Evolutionary conservation across 106 monocot genomes (phyloP).

Genomic region (Dendrobium chrysotoxum): DNA sequence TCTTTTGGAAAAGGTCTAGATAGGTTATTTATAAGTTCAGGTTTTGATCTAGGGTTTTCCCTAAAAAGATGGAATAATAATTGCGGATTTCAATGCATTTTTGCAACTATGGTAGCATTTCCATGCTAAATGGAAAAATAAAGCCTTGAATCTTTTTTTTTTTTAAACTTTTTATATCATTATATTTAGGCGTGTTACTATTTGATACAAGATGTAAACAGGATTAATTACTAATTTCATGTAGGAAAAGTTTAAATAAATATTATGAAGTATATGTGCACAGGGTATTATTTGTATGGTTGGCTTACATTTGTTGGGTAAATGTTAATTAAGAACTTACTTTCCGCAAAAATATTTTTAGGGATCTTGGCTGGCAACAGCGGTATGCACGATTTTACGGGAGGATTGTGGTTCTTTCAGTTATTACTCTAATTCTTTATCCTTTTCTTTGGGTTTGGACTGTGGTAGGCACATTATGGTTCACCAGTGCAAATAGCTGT

Average conservation of each 20-base stretch:
- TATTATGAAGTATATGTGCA: background rate
- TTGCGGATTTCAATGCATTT: background rate
- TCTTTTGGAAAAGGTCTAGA: too few species aligned
- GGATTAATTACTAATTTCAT: background rate
- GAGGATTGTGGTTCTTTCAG: constrained; percentile 76
- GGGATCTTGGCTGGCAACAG: constrained; percentile 98
- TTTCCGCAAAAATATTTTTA: constrained; percentile 12
- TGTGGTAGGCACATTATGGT: constrained; percentile 92
- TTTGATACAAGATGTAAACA: background rate
- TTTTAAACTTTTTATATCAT: background rate
- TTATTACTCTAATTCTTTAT: constrained; percentile 80
- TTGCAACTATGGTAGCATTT: background rate
- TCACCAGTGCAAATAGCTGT: constrained; percentile 81
- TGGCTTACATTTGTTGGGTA: background rate
- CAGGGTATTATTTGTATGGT: background rate
- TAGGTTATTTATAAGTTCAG: too few species aligned
- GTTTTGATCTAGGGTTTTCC: too few species aligned
- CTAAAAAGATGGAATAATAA: too few species aligned
- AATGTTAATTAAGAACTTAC: constrained; percentile 4
- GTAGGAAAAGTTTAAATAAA: background rate
- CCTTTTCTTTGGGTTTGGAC: constrained; percentile 99
- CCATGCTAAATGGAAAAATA: background rate
- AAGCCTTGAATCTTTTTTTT: background rate
- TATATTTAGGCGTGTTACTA: background rate
- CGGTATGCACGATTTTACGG: constrained; percentile 87